Evolutionary conservation across 495 filamentous ascomycete genomes (phyloP), one percentile per base, ranked within the genome.

Genomic region (Penicillium argentinense): DNA sequence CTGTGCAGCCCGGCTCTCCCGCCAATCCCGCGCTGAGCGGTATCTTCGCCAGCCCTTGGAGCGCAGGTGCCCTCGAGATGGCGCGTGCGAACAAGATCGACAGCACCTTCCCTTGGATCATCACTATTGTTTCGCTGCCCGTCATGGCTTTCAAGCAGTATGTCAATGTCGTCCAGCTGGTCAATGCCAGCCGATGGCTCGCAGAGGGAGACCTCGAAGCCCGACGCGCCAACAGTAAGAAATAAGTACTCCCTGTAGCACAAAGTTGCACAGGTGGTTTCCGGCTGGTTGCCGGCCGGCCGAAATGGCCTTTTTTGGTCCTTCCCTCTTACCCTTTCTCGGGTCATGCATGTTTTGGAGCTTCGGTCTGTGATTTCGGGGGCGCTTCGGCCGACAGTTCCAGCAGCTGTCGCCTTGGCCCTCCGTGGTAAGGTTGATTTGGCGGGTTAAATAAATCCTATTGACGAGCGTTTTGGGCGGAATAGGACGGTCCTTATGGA

Each of bases 31-130:
- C 78, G 30, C 75, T 87, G 2, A 73, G 73, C 34, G 79, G 83
- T 49, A 69, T 95, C 13, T 93, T 91, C 61, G 80, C 85, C 28
- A 84, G 83, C 63, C 93, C 93, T 4, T 90, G 89, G 73, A 91
- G 86, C 54, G 91, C 91, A 22, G 89, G 81, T n/a, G 91, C 91
- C 13, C 81, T 97, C 54, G 91, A 97, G 69, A 68, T 92, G 69
- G 91, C 91, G 4, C 79, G 89, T 29, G 89, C 88, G 23, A 97
- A 96, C 76, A 97, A 97, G 77, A 91, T 97, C 75, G 87, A 89
- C 64, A 82, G 79, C 63, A 79, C 70, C 33, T 80, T 79, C 69
- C 95, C 95, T 0, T 97, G 95, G 95, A 77, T 93, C 19, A 76
- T 97, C 42, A 88, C 88, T 26, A 78, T 75, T n/a, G 68, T 93